Evolutionary conservation across 257 asterid genomes (phyloP), one percentile per base, ranked within the genome.

Genomic region (Paraleonurus japonicus): DNA sequence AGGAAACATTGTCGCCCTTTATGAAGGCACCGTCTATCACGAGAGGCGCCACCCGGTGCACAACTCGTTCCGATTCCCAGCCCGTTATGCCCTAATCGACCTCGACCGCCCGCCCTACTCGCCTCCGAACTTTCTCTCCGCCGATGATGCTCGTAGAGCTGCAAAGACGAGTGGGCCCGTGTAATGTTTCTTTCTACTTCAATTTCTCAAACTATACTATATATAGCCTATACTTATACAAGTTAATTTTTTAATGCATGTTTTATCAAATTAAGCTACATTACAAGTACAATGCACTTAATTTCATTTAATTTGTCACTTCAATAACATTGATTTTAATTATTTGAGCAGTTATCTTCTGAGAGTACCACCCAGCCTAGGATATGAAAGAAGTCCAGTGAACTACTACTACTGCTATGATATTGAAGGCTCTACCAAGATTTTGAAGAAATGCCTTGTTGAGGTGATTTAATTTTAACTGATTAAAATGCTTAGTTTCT

Each of bases 291-390:
- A 35, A 35, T 35, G 43, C 11, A 35, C 7, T 48, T 48, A 48
- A 6, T 48, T 17, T 5, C 5, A 8, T 17, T 17, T 17, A 7
- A 43, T 13, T 43, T 15, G 7, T 13, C 5, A 43, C 6, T 50
- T 50, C 12, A 5, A 26, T 50, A 13, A 50, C 58, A 17, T 50
- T 54, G 30, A 54, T 35, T 37, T 70, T 65, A 28, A 32, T 30
- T n/a, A n/a, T n/a, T n/a, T 69, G 3, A 26, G 22, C 87, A 87
- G 96, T 48, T 81, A 63, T 60, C 79, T 89, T 32, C 70, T 89
- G 84, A 82, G 87, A 26, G 85, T 88, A 68, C 96, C 91, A 16
- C 86, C 91, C 15, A 89, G 94, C 60, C 81, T 89, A 74, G 94
- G 92, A 41, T 89, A 87, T 75, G 87, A 83, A 41, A 89, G 85